Conservation (phyloP, 169 alveolate species). For the Plasmodium berghei region DNA sequence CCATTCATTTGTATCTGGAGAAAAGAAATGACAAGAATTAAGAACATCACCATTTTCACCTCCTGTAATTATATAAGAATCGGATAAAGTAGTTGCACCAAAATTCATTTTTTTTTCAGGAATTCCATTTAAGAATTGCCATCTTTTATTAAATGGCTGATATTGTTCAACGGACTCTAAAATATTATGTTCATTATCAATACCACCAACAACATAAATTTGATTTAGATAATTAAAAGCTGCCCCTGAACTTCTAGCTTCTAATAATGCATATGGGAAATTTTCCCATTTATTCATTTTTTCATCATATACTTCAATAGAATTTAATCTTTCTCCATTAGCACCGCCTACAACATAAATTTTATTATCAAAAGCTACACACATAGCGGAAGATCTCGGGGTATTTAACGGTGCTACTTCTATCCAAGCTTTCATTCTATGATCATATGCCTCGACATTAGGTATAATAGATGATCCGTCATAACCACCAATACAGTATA, state of each 20-base stretch:
- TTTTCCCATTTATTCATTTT: constrained; percentile 90
- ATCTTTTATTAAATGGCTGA: constrained; percentile 82
- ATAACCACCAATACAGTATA: constrained; percentile 89
- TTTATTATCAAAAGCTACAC: constrained; percentile 83
- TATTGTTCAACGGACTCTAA: constrained; percentile 87
- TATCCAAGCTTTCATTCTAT: constrained; percentile 90
- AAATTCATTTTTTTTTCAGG: constrained; percentile 85
- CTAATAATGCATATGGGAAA: constrained; percentile 84
- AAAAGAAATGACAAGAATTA: constrained; percentile 80
- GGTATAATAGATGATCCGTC: constrained; percentile 87
- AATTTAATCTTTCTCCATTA: constrained; percentile 88
- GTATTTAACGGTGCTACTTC: constrained; percentile 87
- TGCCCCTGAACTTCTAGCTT: constrained; percentile 90
- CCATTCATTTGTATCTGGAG: constrained; percentile 87
- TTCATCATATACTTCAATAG: constrained; percentile 90
- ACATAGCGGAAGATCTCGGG: constrained; percentile 91
- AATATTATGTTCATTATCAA: constrained; percentile 84
- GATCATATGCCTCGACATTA: constrained; percentile 89
- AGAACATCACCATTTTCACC: constrained; percentile 86
- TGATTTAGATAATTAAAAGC: constrained; percentile 85
- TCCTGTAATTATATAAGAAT: constrained; percentile 81
- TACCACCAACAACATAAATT: constrained; percentile 88
- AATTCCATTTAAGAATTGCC: constrained; percentile 83
- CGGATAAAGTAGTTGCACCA: constrained; percentile 80
- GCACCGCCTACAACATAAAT: constrained; percentile 90